Evolutionary conservation across 2,329 filamentous ascomycete species (phyloP).

Genomic region (Penicillium sclerotigenum): DNA sequence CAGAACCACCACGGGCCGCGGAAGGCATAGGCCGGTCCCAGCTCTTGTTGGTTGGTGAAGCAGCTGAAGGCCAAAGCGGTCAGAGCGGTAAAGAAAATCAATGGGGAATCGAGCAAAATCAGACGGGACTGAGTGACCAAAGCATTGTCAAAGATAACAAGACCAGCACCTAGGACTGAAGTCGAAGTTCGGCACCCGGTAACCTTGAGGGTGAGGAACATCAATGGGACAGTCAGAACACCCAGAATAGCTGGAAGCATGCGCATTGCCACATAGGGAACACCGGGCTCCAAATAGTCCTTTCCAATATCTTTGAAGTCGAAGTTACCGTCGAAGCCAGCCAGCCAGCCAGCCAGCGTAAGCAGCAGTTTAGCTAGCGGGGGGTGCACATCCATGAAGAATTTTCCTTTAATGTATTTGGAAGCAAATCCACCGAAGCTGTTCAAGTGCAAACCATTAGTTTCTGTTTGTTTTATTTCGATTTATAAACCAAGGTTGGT

Average conservation of each 20-base stretch:
- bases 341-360: conserved; percentile 88
- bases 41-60: conserved; percentile 96
- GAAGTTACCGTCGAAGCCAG: conserved; percentile 91
- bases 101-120: conserved; percentile 91
- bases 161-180: conserved; percentile 73
- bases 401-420: conserved; percentile 98
- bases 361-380: conserved; percentile 95
- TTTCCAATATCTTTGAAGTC: conserved; percentile 99
- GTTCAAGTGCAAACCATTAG: conserved; percentile 13
- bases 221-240: conserved; percentile 80
- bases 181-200: conserved; percentile 83
- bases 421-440: conserved; percentile 97
- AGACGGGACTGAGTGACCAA: conserved; percentile 91
- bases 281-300: conserved; percentile 90
- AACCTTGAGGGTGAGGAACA: conserved; percentile 93
- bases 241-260: conserved; percentile 87
- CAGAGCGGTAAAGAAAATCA: conserved; percentile 89
- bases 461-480: conserved; percentile 2
- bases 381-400: conserved; percentile 99
- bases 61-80: conserved; percentile 86
- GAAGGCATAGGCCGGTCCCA: conserved; percentile 85
- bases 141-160: conserved; percentile 95
- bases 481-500: not conserved
- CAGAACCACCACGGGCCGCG: conserved; percentile 96
- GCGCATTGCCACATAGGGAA: conserved; percentile 97